Evolutionary conservation across 2,329 filamentous ascomycete genomes (phyloP).

Genomic region (Fusarium armeniacum): DNA sequence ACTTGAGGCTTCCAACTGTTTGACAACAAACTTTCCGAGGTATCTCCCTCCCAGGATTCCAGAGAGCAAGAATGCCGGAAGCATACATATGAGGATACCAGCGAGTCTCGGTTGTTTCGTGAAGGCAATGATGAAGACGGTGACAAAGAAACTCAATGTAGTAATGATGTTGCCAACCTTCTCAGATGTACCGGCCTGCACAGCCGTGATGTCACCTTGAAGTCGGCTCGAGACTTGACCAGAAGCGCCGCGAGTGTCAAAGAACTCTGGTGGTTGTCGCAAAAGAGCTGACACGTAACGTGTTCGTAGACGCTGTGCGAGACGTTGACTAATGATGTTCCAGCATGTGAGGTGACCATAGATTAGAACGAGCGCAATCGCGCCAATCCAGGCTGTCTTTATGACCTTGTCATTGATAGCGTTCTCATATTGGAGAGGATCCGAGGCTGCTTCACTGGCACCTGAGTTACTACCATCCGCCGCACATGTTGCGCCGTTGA

Average conservation of each 20-base stretch:
- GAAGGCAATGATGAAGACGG: conserved; percentile 76
- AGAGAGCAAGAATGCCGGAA: conserved; percentile 74
- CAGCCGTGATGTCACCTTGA: conserved; percentile 74
- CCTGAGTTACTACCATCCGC: conserved; percentile 37
- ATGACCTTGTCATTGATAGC: conserved; percentile 70
- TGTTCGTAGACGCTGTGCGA: conserved; percentile 73
- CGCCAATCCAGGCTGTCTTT: conserved; percentile 70
- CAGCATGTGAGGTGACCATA: conserved; percentile 75
- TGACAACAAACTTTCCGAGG: conserved; percentile 63
- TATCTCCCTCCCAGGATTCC: conserved; percentile 69
- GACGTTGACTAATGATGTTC: conserved; percentile 72
- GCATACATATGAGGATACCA: conserved; percentile 72
- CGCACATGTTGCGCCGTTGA: conserved; percentile 69
- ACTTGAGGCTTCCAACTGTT: conserved; percentile 61
- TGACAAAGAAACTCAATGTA: conserved; percentile 74
- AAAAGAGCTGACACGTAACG: conserved; percentile 70
- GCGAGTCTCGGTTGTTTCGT: conserved; percentile 72
- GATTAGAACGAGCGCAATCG: conserved; percentile 72
- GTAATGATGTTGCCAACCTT: conserved; percentile 76
- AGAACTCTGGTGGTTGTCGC: conserved; percentile 72
- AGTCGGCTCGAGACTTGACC: conserved; percentile 75
- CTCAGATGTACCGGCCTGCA: conserved; percentile 78
- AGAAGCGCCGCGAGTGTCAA: conserved; percentile 69
- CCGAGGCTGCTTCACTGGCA: conserved; percentile 29
- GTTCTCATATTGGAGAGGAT: conserved; percentile 54